Evolutionary conservation across 2,329 filamentous ascomycete species (phyloP).

Genomic region (Verticillium zaregamsianum): DNA sequence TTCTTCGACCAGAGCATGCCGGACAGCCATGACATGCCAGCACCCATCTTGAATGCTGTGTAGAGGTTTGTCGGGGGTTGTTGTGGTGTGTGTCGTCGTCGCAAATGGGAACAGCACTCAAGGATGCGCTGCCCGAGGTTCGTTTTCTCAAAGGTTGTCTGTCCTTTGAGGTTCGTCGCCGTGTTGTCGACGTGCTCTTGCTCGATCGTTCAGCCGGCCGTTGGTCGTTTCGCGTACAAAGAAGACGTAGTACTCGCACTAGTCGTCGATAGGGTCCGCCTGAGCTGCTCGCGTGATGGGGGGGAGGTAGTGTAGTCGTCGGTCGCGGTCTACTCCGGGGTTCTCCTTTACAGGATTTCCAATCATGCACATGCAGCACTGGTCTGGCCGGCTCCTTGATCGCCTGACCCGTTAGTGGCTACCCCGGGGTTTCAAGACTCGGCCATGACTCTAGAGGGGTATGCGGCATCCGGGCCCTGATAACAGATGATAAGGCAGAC

Average conservation of each 20-base stretch:
- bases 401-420: neutral
- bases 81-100: neutral
- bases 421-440: neutral
- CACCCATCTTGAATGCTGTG: slow-evolving; percentile 49
- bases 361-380: neutral
- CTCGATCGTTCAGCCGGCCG: neutral
- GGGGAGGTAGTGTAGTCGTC: neutral
- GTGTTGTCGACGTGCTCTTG: neutral
- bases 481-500: neutral
- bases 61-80: neutral
- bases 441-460: neutral
- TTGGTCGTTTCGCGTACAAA: neutral
- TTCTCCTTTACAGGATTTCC: neutral
- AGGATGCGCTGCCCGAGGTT: neutral
- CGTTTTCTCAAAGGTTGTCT: neutral
- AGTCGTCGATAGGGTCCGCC: neutral
- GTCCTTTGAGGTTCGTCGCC: neutral
- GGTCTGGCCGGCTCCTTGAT: neutral
- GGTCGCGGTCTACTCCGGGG: neutral
- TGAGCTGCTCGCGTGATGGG: neutral
- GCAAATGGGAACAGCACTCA: neutral
- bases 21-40: slow-evolving; percentile 66
- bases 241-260: slow-evolving; percentile 1
- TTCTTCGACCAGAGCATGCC: slow-evolving; percentile 85
- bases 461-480: neutral